A percentile compares a stretch with the other conserved stretches of the same genome.
Evolutionary conservation across 331 rosid genomes (phyloP).

Genomic region (Cucumis variabilis): DNA sequence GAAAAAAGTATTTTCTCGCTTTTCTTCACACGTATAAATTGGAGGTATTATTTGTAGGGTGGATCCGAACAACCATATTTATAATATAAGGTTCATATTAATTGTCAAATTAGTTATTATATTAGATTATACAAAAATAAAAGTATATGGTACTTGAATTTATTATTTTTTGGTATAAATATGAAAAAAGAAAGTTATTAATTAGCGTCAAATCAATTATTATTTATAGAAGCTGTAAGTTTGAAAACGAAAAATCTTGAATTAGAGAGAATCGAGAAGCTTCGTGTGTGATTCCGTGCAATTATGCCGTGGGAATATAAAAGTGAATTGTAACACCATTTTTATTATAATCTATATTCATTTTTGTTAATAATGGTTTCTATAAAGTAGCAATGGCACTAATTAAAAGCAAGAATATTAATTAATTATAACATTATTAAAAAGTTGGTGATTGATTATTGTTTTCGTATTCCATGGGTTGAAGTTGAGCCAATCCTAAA

Average conservation of each 20-base stretch:
- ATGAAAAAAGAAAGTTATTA: not conserved
- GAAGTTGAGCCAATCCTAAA: too few relatives aligned
- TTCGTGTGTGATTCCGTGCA: not conserved
- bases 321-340: not conserved
- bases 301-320: not conserved
- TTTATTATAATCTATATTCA: too few relatives aligned
- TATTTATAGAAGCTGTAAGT: not conserved
- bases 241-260: not conserved
- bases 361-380: too few relatives aligned
- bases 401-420: too few relatives aligned
- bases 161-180: not conserved
- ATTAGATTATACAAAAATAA: not conserved
- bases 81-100: not conserved
- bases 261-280: not conserved
- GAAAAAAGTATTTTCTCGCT: too few relatives aligned
- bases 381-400: too few relatives aligned
- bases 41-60: not conserved
- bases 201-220: conserved; percentile 5
- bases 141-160: conserved; percentile 4
- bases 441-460: too few relatives aligned
- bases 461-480: too few relatives aligned
- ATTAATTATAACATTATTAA: too few relatives aligned
- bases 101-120: not conserved
- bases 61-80: not conserved
- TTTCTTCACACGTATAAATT: not conserved